phyloP scores from a whole-genome alignment of 257 asterid species.

The Solanum peruvianum region DNA sequence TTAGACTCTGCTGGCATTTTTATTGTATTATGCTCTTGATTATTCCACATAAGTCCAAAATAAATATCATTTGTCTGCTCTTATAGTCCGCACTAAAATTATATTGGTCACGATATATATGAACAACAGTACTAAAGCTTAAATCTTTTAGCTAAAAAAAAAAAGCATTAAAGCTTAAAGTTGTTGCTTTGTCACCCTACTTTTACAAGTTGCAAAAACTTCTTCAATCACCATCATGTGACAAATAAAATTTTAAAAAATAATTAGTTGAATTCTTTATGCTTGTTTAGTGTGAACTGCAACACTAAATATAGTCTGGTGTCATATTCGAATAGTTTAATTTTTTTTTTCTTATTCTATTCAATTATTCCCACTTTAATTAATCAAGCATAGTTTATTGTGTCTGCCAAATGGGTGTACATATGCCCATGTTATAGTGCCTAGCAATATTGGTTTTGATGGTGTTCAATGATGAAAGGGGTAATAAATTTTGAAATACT shows the following conservation, averaged over 20 bases:
- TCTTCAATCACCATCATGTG: neutral
- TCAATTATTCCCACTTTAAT: neutral
- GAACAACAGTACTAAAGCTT: neutral
- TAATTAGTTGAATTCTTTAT: neutral
- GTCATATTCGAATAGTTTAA: neutral
- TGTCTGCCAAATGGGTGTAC: slow-evolving; percentile 36
- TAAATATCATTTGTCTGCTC: neutral
- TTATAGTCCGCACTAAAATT: neutral
- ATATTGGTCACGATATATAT: neutral
- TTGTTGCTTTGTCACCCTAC: slow-evolving; percentile 1
- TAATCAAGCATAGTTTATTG: neutral
- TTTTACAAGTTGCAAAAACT: neutral
- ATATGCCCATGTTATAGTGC: slow-evolving; percentile 7
- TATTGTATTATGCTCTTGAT: neutral
- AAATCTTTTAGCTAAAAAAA: neutral
- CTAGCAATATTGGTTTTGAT: neutral
- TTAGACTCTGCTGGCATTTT: neutral
- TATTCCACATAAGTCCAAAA: neutral
- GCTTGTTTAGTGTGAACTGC: neutral
- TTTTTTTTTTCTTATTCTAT: neutral
- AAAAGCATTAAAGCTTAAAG: neutral
- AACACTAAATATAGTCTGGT: neutral
- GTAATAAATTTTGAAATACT: neutral
- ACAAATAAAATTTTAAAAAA: neutral
- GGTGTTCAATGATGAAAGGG: neutral